phyloP scores from a whole-genome alignment of 208 protist species.

The Wallacemonas collosoma region DNA sequence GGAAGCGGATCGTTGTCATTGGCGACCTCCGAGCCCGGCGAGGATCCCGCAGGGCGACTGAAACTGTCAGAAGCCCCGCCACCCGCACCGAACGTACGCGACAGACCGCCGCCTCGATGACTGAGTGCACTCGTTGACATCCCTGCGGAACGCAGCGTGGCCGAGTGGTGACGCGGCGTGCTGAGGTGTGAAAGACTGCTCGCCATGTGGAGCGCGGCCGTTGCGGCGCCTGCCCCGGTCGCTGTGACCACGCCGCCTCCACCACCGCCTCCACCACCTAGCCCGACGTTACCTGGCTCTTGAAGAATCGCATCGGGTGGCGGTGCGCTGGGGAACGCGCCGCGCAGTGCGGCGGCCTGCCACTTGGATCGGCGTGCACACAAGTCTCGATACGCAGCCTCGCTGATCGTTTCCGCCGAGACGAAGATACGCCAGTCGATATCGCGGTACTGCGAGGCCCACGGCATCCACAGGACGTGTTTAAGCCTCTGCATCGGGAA shows the following conservation, averaged over 20 bases:
- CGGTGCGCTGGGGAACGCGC: background rate
- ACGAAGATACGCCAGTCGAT: slow-evolving; percentile 58
- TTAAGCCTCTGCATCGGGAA: slow-evolving; percentile 55
- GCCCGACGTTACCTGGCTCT: background rate
- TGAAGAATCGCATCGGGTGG: slow-evolving; percentile 7
- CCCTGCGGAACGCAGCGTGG: background rate
- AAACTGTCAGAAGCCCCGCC: background rate
- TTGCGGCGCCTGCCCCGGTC: slow-evolving; percentile 7
- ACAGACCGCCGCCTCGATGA: background rate
- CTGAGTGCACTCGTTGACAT: slow-evolving; percentile 9
- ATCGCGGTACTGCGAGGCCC: slow-evolving; percentile 69
- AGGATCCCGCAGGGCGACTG: background rate
- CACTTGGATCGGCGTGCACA: background rate
- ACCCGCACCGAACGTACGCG: background rate
- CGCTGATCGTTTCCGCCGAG: slow-evolving; percentile 25
- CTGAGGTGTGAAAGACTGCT: slow-evolving; percentile 11
- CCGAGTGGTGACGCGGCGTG: background rate
- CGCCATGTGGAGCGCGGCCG: background rate
- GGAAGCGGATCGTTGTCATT: background rate
- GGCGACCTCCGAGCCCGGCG: background rate
- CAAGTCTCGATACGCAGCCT: slow-evolving; percentile 22
- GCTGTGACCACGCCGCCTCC: slow-evolving; percentile 7
- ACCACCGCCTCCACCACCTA: background rate
- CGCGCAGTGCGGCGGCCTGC: background rate
- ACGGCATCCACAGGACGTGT: slow-evolving; percentile 58